phyloP scores from a whole-genome alignment of 345 rosid species.

The Melaleuca alternifolia region DNA sequence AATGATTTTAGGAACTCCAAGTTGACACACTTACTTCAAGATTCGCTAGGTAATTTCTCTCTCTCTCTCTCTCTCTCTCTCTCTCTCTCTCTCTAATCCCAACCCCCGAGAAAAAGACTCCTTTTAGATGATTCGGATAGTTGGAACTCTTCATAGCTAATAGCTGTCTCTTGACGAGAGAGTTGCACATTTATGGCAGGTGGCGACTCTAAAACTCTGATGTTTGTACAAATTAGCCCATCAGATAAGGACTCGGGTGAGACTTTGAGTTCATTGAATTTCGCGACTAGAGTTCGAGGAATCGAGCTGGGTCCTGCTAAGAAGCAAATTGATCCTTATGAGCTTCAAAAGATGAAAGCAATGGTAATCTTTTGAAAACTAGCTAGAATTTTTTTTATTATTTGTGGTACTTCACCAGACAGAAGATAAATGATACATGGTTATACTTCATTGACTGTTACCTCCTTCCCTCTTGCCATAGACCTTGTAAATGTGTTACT shows the following conservation, averaged over 20 bases:
- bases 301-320: slow-evolving; percentile 75
- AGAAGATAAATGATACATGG: neutral
- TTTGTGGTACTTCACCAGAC: neutral
- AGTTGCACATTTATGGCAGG: slow-evolving; percentile 23
- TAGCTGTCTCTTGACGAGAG: neutral
- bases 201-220: slow-evolving; percentile 85
- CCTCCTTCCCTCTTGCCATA: neutral
- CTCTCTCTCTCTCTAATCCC: neutral
- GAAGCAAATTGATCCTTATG: slow-evolving; percentile 70
- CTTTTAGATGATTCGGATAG: neutral
- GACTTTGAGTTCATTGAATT: slow-evolving; percentile 78
- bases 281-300: slow-evolving; percentile 90
- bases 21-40: slow-evolving; percentile 92
- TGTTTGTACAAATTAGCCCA: slow-evolving; percentile 97
- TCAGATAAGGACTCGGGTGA: slow-evolving; percentile 80
- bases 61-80: neutral
- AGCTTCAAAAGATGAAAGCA: slow-evolving; percentile 70
- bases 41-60: slow-evolving; percentile 67
- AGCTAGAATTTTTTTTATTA: neutral
- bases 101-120: neutral
- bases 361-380: slow-evolving; percentile 34
- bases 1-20: slow-evolving; percentile 75
- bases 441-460: neutral
- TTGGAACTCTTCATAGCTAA: neutral
- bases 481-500: neutral